Conservation (phyloP, 2,329 filamentous ascomycete species). For the Phaeosphaeria sp. region DNA sequence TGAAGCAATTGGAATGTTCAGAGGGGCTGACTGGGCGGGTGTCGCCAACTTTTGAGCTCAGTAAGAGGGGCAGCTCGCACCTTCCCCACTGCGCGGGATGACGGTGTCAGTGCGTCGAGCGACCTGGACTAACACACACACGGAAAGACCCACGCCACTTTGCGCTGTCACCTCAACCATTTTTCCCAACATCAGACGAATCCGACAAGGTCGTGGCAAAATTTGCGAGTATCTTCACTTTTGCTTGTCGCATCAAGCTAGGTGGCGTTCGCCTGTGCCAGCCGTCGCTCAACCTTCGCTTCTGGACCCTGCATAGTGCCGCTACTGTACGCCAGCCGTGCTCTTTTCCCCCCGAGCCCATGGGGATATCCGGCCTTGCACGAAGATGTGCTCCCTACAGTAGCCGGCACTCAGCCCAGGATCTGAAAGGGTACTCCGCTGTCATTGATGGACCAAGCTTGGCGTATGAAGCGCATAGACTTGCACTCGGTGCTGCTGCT, state of each 20-base stretch:
- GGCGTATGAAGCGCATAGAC: constrained; percentile 72
- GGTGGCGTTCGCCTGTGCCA: neutral
- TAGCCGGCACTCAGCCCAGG: constrained; percentile 25
- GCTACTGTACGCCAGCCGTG: neutral
- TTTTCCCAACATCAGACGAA: constrained; percentile 5
- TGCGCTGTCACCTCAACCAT: constrained; percentile 7
- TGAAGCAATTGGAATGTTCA: constrained; percentile 25
- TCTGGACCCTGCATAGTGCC: constrained; percentile 5
- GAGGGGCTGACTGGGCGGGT: constrained; percentile 19
- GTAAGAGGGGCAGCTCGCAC: constrained; percentile 33
- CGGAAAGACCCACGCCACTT: constrained; percentile 15
- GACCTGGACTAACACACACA: constrained; percentile 22
- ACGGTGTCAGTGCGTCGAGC: constrained; percentile 26
- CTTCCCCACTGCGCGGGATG: constrained; percentile 36
- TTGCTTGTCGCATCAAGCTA: neutral
- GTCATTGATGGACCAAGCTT: constrained; percentile 80
- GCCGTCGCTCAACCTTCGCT: neutral
- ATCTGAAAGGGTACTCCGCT: constrained; percentile 34
- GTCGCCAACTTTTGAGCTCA: constrained; percentile 37
- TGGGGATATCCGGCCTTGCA: constrained; percentile 46
- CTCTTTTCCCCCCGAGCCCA: constrained; percentile 9
- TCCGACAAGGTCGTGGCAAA: neutral
- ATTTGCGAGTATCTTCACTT: constrained; percentile 1
- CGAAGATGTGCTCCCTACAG: constrained; percentile 40
- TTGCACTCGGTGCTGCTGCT: constrained; percentile 51